Evolutionary conservation across 371 early-diverging fungal genomes (phyloP), one percentile per base, ranked within the genome.

Genomic region (Mucor sp.): DNA sequence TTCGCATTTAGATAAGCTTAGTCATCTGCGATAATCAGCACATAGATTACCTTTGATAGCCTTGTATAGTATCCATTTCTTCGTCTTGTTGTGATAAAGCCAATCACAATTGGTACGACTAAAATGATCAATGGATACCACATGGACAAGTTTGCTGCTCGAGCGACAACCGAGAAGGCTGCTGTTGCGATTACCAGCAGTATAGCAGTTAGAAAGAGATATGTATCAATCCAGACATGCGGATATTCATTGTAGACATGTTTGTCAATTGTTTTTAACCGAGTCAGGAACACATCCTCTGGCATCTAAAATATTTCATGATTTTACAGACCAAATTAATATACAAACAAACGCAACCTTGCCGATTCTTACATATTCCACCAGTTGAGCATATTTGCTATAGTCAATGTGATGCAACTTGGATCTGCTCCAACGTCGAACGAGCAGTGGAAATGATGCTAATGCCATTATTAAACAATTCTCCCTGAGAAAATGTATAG

Each of bases 111-210:
- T 15, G 81, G 81, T 12, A 63, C 60, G 15, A 71, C 11, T 1
- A 81, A 53, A 25, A 81, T 71, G 12, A 75, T 56, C 2, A 81
- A 63, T 3, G 81, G 81, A 53, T 76, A 78, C 75, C 76, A 78
- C 71, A 76, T 70, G 17, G 72, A 66, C 25, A 76, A 57, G 21
- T 71, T 58, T 3, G 67, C 63, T 8, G 71, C 69, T 60, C 74
- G 72, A 33, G 75, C 75, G 33, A 72, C 55, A 14, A 81, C 72
- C 19, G 81, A 71, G 57, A 81, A 73, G 9, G 66, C 74, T 4
- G 77, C 81, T 32, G 81, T 68, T n/a, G 50, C 66, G 37, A 78
- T 57, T n/a, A 81, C 77, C 14, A 81, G 58, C 15, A 56, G 17
- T 8, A 76, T 65, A 7, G 81, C 76, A 6, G 50, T 27, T 19